Conservation (phyloP, 306 rosid genomes). For the Cajanus cajan region DNA sequence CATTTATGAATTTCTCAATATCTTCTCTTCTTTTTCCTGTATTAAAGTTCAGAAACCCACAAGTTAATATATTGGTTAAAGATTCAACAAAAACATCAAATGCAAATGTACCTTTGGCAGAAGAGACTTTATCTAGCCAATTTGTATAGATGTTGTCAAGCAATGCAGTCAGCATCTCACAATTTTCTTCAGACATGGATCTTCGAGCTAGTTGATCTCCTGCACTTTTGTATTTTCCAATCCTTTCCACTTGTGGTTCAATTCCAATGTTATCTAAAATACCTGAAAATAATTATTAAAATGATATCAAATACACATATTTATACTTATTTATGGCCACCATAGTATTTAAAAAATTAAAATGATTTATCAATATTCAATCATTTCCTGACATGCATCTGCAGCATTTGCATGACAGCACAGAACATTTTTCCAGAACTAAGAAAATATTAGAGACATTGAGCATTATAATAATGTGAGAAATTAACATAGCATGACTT, state of each 20-base stretch:
- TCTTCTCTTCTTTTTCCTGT: slow-evolving; percentile 74
- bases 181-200: slow-evolving; percentile 80
- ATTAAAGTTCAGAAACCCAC: slow-evolving; percentile 13
- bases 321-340: slow-evolving; percentile 18
- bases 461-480: not conserved
- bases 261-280: slow-evolving; percentile 79
- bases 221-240: slow-evolving; percentile 94
- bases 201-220: slow-evolving; percentile 85
- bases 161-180: slow-evolving; percentile 88
- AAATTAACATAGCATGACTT: not conserved
- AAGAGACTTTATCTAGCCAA: slow-evolving; percentile 87
- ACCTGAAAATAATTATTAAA: slow-evolving; percentile 48
- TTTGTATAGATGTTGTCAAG: slow-evolving; percentile 78
- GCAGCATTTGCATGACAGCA: not conserved
- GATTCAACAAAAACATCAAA: slow-evolving; percentile 32
- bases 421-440: not conserved
- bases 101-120: slow-evolving; percentile 60
- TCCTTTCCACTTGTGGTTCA: slow-evolving; percentile 90
- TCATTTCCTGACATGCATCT: not conserved
- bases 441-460: not conserved
- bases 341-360: slow-evolving; percentile 8
- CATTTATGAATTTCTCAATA: slow-evolving; percentile 69
- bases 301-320: slow-evolving; percentile 13
- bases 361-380: not conserved
- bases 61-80: slow-evolving; percentile 26